Evolutionary conservation across 352 stramenopile species (phyloP).

Genomic region (Pelagophyceae sp.): DNA sequence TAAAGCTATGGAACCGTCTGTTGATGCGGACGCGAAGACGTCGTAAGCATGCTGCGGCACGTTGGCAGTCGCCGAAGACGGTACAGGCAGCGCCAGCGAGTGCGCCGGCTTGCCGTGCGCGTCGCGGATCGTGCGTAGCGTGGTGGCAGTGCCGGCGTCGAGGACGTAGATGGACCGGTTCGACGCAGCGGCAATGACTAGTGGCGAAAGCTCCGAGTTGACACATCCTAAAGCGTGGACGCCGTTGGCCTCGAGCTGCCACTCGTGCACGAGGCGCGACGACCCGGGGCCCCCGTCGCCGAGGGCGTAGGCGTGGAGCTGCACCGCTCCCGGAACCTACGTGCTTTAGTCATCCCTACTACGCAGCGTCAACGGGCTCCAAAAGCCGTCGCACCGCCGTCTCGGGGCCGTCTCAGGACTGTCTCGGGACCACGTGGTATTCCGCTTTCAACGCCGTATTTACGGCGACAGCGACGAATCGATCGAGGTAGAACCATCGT

Average conservation of each 20-base stretch:
- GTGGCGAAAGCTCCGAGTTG: conserved; percentile 65
- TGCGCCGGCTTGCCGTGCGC: conserved; percentile 55
- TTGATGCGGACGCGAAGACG: conserved; percentile 59
- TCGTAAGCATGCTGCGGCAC: conserved; percentile 61
- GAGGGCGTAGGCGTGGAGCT: conserved; percentile 7
- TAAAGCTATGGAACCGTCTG: conserved; percentile 58
- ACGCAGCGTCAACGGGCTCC: no score
- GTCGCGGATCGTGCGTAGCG: conserved; percentile 51
- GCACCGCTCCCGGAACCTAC: background rate
- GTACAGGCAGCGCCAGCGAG: conserved; percentile 52
- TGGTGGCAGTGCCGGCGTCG: conserved; percentile 53
- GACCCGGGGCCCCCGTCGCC: conserved; percentile 30
- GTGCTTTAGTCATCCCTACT: no score
- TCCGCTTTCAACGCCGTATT: no score
- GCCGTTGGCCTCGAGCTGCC: conserved; percentile 55
- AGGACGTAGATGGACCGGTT: conserved; percentile 62
- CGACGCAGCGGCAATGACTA: conserved; percentile 59
- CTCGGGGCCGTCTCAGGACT: background rate
- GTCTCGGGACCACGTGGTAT: conserved; percentile 1
- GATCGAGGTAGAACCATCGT: conserved; percentile 24
- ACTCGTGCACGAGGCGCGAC: conserved; percentile 48
- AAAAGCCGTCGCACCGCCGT: no score
- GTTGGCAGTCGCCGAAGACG: conserved; percentile 57
- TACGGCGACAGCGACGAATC: conserved; percentile 11
- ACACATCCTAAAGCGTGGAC: conserved; percentile 59